These are phyloP conservation scores for Eucalyptus tenuipes DNA, from an alignment of 345 rosid genomes.

Conservation along the genomic window DNA sequence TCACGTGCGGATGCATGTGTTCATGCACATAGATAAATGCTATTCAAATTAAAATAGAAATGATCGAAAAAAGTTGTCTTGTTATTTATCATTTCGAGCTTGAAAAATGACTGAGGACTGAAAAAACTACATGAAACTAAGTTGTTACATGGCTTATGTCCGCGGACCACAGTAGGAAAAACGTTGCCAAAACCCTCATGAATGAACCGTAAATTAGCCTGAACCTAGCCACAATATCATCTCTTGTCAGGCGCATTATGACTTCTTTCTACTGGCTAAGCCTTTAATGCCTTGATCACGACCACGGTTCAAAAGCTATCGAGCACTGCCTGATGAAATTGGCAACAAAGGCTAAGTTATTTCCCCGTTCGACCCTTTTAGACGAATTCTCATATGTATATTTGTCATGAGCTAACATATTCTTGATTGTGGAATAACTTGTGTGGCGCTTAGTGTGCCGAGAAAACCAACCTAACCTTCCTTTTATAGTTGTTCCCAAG, in stretches of 20 bases:
- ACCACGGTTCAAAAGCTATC: background rate
- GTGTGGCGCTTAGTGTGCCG: accelerated
- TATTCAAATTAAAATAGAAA: background rate
- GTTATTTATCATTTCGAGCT: background rate
- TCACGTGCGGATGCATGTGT: background rate
- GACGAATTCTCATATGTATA: background rate
- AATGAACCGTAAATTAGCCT: background rate
- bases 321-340: background rate
- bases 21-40: background rate
- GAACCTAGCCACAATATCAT: background rate
- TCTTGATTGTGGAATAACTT: background rate
- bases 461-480: too few relatives aligned
- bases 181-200: background rate
- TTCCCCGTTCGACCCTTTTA: background rate
- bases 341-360: background rate
- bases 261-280: background rate
- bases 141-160: background rate
- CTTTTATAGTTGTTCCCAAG: background rate
- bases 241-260: background rate
- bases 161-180: background rate
- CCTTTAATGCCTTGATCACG: background rate
- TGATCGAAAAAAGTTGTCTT: background rate
- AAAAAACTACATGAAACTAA: background rate
- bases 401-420: background rate
- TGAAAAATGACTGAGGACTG: background rate